Base-by-base conservation (phyloP, 192 early-diverging fungal species). In the Bifiguratus adelaidae region DNA sequence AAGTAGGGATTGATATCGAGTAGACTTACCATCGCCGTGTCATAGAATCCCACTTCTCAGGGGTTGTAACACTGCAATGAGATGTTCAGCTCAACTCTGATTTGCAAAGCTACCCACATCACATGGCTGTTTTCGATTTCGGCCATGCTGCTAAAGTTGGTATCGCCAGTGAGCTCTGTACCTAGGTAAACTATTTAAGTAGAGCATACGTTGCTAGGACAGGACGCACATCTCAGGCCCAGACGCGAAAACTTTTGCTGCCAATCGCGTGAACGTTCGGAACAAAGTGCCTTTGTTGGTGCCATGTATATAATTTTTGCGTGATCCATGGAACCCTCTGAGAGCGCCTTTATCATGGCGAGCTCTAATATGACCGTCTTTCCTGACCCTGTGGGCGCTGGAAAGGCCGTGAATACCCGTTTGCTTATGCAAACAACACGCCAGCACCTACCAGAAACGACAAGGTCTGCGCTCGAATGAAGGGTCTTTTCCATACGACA, bases 31-130 rank as follows among this genome's bases (percentile, higher is more conserved):
- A 85, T 44, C 68, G 58, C 41, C 86, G 52, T 2, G 79, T 82
- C 61, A 76, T 71, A 1, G 72, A 67, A 55, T 85, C 86, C 83
- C 83, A 88, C 52, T 82, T 85, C 55, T 88, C 86, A 12, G 86
- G 86, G 2, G 86, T 88, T 6, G 86, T 83, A 9, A 88, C 66
- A 28, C 64, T 67, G 30, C 11, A 9, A 9, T 11, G 27, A 44
- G 15, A 49, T 7, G 47, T 13, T 32, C n/a, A n/a, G n/a, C n/a
- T n/a, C n/a, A n/a, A n/a, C n/a, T n/a, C n/a, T n/a, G n/a, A n/a
- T 13, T 7, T 25, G 1, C n/a, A 42, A 25, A 25, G 28, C 7
- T 18, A 35, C 41, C 43, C 40, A 52, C 61, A 64, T 65, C 6
- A 69, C 55, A 21, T 50, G 28, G 18, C 56, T 44, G 16, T 55